These are phyloP conservation scores for Dalbergia cultrata DNA, from an alignment of 306 rosid species.

Conservation along the genomic window DNA sequence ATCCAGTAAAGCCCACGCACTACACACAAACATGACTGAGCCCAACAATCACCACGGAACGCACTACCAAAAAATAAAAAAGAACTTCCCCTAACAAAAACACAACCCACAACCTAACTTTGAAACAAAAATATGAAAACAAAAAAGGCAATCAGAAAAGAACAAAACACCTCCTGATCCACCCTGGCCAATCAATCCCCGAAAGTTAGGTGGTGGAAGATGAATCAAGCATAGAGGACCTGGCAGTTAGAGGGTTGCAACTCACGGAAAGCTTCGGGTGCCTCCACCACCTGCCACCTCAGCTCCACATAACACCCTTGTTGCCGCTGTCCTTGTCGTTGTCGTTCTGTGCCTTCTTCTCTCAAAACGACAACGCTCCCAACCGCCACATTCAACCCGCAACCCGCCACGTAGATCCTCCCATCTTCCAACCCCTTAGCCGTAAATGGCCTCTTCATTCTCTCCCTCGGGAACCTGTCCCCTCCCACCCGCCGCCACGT, in stretches of 20 bases:
- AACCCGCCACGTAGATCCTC: constrained; percentile 60
- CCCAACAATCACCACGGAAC: too few relatives aligned
- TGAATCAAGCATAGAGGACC: constrained; percentile 58
- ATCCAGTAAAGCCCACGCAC: neutral
- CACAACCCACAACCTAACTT: neutral
- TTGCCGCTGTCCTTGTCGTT: neutral
- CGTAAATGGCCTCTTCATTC: constrained; percentile 59
- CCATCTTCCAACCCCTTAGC: constrained; percentile 57
- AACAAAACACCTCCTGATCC: constrained; percentile 16
- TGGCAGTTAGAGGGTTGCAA: constrained; percentile 60
- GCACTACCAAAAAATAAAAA: too few relatives aligned
- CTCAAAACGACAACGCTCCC: constrained; percentile 52
- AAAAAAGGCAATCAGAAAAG: neutral
- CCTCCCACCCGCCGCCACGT: constrained; percentile 69
- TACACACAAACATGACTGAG: too few relatives aligned
- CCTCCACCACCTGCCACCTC: constrained; percentile 66
- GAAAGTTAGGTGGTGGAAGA: too few relatives aligned
- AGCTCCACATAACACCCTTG: neutral
- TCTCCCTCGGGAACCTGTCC: constrained; percentile 62
- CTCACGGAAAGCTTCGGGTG: constrained; percentile 47
- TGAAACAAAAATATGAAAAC: neutral
- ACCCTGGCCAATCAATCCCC: constrained; percentile 31
- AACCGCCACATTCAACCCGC: constrained; percentile 62
- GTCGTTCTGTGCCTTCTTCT: neutral
- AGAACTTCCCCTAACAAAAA: too few relatives aligned